A percentile compares a stretch with the other conserved stretches of the same genome.
Evolutionary conservation across 23 red algal genomes (phyloP).

Genomic region (Pyropia haitanensis): DNA sequence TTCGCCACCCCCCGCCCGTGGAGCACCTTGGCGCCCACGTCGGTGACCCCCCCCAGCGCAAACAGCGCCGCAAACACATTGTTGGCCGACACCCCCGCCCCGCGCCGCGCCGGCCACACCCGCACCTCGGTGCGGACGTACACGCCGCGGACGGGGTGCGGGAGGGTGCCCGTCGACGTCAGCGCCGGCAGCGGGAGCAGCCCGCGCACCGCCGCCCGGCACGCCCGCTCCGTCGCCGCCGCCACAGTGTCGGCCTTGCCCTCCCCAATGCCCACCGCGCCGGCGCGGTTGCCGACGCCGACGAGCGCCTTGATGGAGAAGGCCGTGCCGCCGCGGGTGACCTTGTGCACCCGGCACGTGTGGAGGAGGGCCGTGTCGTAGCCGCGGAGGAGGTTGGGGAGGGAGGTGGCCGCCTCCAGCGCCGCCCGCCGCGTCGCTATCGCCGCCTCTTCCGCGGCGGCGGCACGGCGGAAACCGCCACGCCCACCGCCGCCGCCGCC

Average conservation of each 20-base stretch:
- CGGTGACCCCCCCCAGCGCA: constrained; percentile 70
- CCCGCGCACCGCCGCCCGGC: constrained; percentile 57
- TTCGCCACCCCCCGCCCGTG: constrained; percentile 62
- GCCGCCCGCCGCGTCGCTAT: constrained; percentile 22
- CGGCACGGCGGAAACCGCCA: constrained; percentile 6
- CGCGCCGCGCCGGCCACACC: constrained; percentile 60
- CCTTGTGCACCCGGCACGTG: constrained; percentile 60
- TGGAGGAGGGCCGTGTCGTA: constrained; percentile 84
- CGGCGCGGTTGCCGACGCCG: constrained; percentile 75
- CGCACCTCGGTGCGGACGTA: constrained; percentile 56
- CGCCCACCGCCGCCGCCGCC: constrained; percentile 8
- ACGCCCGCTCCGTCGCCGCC: constrained; percentile 68
- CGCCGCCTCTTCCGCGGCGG: constrained; percentile 1
- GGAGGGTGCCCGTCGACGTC: constrained; percentile 52
- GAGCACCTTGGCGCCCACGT: constrained; percentile 67
- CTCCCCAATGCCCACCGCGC: constrained; percentile 72
- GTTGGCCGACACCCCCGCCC: constrained; percentile 64
- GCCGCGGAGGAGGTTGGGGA: constrained; percentile 49
- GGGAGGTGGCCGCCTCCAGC: constrained; percentile 37
- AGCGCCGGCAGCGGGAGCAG: constrained; percentile 39
- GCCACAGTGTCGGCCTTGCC: constrained; percentile 62
- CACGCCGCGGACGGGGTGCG: constrained; percentile 36
- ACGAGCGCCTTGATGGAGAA: constrained; percentile 62
- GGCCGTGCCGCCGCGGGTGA: constrained; percentile 61
- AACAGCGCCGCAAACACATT: constrained; percentile 63